phyloP scores from a whole-genome alignment of 2,329 filamentous ascomycete genomes.

The Penicillium sp. region DNA sequence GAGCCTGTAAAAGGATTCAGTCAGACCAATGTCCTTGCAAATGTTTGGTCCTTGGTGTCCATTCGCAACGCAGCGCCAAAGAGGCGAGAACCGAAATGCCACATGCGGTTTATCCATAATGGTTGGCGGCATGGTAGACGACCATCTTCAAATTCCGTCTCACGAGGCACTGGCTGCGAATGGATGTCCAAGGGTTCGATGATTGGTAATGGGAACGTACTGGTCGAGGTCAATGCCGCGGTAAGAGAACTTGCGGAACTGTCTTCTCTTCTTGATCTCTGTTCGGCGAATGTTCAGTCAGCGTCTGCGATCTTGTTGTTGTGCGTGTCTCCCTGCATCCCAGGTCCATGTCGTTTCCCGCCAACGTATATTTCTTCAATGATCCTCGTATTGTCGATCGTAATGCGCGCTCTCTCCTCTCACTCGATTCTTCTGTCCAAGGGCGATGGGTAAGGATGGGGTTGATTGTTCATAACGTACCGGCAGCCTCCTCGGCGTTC shows the following conservation, averaged over 20 bases:
- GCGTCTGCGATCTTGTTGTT: slow-evolving; percentile 24
- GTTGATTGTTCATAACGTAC: slow-evolving; percentile 49
- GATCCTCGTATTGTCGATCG: slow-evolving; percentile 9
- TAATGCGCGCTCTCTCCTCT: slow-evolving; percentile 3
- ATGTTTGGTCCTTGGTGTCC: neutral
- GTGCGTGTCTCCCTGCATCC: slow-evolving; percentile 17
- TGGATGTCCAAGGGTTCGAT: slow-evolving; percentile 8
- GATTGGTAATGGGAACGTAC: slow-evolving; percentile 60
- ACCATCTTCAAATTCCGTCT: slow-evolving; percentile 9
- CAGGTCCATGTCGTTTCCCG: slow-evolving; percentile 20
- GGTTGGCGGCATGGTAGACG: neutral
- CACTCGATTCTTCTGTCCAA: slow-evolving; percentile 10
- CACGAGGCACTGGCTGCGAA: slow-evolving; percentile 12
- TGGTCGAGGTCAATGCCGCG: slow-evolving; percentile 99
- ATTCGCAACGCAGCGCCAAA: slow-evolving; percentile 3
- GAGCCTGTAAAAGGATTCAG: slow-evolving; percentile 63
- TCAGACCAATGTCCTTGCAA: slow-evolving; percentile 22
- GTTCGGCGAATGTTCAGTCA: slow-evolving; percentile 38
- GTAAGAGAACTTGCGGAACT: slow-evolving; percentile 99
- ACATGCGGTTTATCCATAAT: neutral
- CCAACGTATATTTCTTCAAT: slow-evolving; percentile 2
- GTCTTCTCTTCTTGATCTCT: slow-evolving; percentile 99
- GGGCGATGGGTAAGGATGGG: slow-evolving; percentile 20
- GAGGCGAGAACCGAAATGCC: slow-evolving; percentile 8
- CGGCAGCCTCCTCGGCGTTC: slow-evolving; percentile 96